These are phyloP conservation scores for Dryas octopetala DNA, from an alignment of 306 rosid genomes.

Conservation along the genomic window DNA sequence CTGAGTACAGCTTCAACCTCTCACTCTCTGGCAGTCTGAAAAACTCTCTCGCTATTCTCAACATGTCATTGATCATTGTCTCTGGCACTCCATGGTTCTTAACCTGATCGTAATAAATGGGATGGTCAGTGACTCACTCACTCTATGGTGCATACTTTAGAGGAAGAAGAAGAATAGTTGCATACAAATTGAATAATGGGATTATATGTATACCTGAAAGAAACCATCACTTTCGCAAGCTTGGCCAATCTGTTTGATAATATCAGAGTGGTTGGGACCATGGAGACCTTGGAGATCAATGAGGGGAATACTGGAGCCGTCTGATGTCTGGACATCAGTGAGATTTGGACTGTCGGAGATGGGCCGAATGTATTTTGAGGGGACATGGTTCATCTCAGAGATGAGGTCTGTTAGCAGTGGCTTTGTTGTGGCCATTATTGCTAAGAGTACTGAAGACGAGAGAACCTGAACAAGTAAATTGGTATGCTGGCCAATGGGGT, in stretches of 20 bases:
- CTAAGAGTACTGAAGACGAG: no score
- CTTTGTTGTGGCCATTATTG: conserved; percentile 23
- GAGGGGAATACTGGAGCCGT: conserved; percentile 24
- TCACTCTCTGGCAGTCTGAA: conserved; percentile 46
- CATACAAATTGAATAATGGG: no score
- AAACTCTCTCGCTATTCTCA: conserved; percentile 32
- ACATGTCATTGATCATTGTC: conserved; percentile 3
- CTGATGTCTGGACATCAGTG: conserved; percentile 21
- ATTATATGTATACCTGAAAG: conserved; percentile 32
- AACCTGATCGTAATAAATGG: conserved; percentile 20
- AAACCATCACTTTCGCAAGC: conserved; percentile 43
- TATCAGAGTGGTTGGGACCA: conserved; percentile 32
- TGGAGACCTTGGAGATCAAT: conserved; percentile 41
- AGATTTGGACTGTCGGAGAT: conserved; percentile 41
- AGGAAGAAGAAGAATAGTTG: no score
- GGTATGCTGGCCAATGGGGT: no score
- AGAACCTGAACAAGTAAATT: no score
- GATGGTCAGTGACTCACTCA: no score
- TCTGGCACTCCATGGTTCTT: conserved; percentile 44
- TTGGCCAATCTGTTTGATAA: conserved; percentile 34
- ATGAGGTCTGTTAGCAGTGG: conserved; percentile 34
- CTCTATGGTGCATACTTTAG: no score
- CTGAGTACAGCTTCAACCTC: conserved; percentile 46
- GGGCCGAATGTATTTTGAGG: conserved; percentile 40
- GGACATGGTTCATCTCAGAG: conserved; percentile 24